A percentile compares a stretch with the other conserved stretches of the same genome.
Evolutionary conservation across 2,329 filamentous ascomycete genomes (phyloP).

Genomic region (Ambrosiella cleistominuta): DNA sequence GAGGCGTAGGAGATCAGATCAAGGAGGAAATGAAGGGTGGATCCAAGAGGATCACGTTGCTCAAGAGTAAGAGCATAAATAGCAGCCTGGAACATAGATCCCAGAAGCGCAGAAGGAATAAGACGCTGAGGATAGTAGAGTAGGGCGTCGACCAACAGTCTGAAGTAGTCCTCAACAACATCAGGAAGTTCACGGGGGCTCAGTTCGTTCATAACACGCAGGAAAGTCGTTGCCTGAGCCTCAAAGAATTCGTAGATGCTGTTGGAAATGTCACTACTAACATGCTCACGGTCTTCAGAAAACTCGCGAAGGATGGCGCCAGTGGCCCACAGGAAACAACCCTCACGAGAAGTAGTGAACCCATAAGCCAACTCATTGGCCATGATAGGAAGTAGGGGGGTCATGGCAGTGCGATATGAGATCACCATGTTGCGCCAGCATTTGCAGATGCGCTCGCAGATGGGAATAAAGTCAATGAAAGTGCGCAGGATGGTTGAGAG

Average conservation of each 20-base stretch:
- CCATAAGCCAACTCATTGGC: conserved; percentile 77
- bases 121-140: conserved; percentile 81
- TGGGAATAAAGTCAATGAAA: conserved; percentile 71
- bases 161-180: conserved; percentile 93
- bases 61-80: conserved; percentile 74
- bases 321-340: conserved; percentile 97
- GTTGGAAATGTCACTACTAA: conserved; percentile 64
- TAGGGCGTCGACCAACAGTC: conserved; percentile 75
- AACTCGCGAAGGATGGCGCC: conserved; percentile 91
- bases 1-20: conserved; percentile 82
- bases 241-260: conserved; percentile 92
- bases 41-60: conserved; percentile 78
- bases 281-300: conserved; percentile 71
- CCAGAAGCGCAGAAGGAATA: conserved; percentile 60
- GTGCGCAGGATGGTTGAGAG: conserved; percentile 73
- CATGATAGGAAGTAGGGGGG: conserved; percentile 65
- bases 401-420: conserved; percentile 79
- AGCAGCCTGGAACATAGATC: conserved; percentile 72
- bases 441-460: conserved; percentile 82
- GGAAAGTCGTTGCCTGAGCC: conserved; percentile 74
- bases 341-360: conserved; percentile 72
- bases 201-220: conserved; percentile 75
- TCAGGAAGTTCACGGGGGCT: conserved; percentile 56
- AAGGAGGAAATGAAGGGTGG: conserved; percentile 80
- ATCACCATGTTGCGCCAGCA: conserved; percentile 97